A percentile compares a stretch with the other conserved stretches of the same genome.
Conservation (phyloP, 2,329 filamentous ascomycete species). For the Diplodia sapinea region DNA sequence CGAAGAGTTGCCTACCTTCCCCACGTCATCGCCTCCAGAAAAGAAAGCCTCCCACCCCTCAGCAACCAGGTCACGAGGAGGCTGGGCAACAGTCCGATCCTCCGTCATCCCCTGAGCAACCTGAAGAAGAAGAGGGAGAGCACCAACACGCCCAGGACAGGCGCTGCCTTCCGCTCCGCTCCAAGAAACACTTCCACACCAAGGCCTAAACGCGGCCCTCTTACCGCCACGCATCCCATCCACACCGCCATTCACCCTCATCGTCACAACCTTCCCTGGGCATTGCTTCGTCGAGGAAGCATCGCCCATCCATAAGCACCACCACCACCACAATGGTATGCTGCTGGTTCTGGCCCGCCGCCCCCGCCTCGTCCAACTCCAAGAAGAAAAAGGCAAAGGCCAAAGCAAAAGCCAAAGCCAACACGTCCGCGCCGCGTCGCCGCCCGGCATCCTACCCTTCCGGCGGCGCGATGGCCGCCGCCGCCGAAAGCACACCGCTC, state of each 20-base stretch:
- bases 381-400: slow-evolving; percentile 6
- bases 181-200: not conserved
- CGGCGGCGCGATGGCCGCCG: not conserved
- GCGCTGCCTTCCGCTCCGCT: not conserved
- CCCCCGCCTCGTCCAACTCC: not conserved
- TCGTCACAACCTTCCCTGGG: not conserved
- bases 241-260: not conserved
- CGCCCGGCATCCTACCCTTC: not conserved
- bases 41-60: not conserved
- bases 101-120: not conserved
- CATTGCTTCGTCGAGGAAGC: not conserved
- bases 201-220: not conserved
- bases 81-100: not conserved
- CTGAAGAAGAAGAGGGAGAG: not conserved
- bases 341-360: slow-evolving; percentile 21
- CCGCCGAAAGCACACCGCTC: slow-evolving; percentile 9
- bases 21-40: slow-evolving; percentile 10
- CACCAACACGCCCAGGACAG: slow-evolving; percentile 7
- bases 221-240: not conserved
- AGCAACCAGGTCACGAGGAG: not conserved
- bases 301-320: no score
- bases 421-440: slow-evolving; percentile 3
- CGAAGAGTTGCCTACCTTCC: slow-evolving; percentile 4
- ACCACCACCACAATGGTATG: not conserved
- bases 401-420: not conserved